Percentiles rank a stretch among this genome's conserved stretches.
Conservation (phyloP, 2,329 filamentous ascomycete genomes). For the Phialocephala subalpina region DNA sequence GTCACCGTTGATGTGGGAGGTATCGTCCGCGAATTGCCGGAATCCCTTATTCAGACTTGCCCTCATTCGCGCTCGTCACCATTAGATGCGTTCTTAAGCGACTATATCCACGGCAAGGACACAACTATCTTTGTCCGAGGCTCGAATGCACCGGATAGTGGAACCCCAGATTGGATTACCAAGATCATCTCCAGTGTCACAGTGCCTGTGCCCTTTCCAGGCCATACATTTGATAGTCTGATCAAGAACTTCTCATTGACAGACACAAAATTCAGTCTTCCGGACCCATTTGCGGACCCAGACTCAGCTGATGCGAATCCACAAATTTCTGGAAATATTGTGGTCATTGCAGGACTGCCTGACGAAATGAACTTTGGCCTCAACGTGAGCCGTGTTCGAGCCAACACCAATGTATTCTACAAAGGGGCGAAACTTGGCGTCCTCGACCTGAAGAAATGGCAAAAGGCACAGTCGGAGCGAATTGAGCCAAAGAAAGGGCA, state of each 20-base stretch:
- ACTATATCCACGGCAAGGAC: conserved; percentile 82
- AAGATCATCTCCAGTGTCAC: conserved; percentile 83
- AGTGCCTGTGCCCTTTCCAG: conserved; percentile 84
- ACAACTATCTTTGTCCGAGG: conserved; percentile 86
- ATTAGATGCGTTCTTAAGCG: conserved; percentile 80
- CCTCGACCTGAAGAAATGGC: conserved; percentile 83
- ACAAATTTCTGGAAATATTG: conserved; percentile 82
- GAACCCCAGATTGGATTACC: conserved; percentile 83
- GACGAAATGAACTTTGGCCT: conserved; percentile 88
- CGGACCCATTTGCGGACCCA: conserved; percentile 80
- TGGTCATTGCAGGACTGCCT: conserved; percentile 81
- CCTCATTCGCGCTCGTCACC: conserved; percentile 82
- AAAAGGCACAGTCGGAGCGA: conserved; percentile 81
- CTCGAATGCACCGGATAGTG: conserved; percentile 68
- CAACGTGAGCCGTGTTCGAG: conserved; percentile 78
- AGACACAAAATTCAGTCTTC: conserved; percentile 86
- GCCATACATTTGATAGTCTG: conserved; percentile 80
- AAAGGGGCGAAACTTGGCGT: conserved; percentile 79
- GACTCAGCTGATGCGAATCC: conserved; percentile 77
- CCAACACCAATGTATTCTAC: conserved; percentile 84
- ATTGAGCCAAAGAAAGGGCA: conserved; percentile 64
- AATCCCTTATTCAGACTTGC: conserved; percentile 75
- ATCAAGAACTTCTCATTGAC: conserved; percentile 88
- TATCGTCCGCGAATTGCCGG: conserved; percentile 75
- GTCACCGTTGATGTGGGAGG: conserved; percentile 76